Conservation (phyloP, 192 early-diverging fungal species). For the Nowakowskiella sp. region DNA sequence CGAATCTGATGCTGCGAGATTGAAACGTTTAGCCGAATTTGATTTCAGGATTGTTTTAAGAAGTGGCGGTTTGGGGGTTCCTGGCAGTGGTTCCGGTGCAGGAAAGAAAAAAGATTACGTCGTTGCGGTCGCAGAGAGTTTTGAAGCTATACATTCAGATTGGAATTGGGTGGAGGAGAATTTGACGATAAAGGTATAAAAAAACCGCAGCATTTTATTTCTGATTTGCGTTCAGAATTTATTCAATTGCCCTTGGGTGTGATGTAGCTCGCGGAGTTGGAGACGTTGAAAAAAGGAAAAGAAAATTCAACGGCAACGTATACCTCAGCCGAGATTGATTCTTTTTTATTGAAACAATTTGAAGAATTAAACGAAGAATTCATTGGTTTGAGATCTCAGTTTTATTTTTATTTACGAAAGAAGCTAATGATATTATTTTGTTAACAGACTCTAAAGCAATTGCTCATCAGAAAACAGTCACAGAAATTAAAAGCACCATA, state of each 20-base stretch:
- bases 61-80: conserved; percentile 3
- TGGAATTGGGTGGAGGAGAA: conserved; percentile 55
- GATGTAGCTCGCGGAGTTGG: conserved; percentile 29
- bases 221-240: not conserved
- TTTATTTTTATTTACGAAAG: conserved; percentile 5
- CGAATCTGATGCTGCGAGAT: conserved; percentile 9
- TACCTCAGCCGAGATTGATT: conserved; percentile 24
- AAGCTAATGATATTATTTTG: not conserved
- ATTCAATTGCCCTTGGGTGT: not conserved
- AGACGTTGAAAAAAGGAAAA: conserved; percentile 11
- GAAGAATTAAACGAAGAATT: conserved; percentile 44
- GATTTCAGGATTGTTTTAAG: conserved; percentile 41
- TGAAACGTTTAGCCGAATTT: conserved; percentile 28
- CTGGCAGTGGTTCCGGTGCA: not conserved
- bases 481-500: conserved; percentile 21
- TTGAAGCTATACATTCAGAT: conserved; percentile 46
- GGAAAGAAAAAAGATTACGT: conserved; percentile 22
- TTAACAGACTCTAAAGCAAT: conserved; percentile 31
- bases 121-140: conserved; percentile 43
- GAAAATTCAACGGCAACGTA: conserved; percentile 7
- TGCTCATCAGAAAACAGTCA: conserved; percentile 18
- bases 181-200: conserved; percentile 32
- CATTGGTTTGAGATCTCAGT: conserved; percentile 16
- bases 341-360: conserved; percentile 39
- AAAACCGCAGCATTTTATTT: not conserved